Base-by-base conservation (phyloP, 2,329 filamentous ascomycete species). In the Dactylellina haptotyla region DNA sequence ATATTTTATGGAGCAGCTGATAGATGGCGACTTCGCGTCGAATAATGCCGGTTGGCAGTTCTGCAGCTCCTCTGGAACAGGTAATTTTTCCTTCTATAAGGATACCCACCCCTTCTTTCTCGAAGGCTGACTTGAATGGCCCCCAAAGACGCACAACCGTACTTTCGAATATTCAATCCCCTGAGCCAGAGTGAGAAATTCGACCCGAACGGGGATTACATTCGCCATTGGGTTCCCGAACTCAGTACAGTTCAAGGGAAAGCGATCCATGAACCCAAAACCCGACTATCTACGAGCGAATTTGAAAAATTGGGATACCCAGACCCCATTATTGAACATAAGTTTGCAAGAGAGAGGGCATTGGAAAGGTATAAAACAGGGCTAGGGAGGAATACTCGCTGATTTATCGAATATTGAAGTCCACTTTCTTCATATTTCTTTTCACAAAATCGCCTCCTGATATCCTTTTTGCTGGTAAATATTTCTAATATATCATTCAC, bases 151-250 rank as follows among this genome's bases (percentile, higher is more conserved):
- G 90, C 92, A 0, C 91, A 96, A 80, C 92, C 93, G 0, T 97
- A 96, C 79, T 97, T 97, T 75, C 86, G 92, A 4, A 90, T 97
- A 57, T 97, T 97, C 81, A 97, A 96, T 78, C 93, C 93, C 0
- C 80, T 92, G 46, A 82, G 91, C 16, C 93, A 97, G 82, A 92
- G 90, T 77, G 91, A 95, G 83, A 93, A 90, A 81, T 96, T 96
- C 77, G 93, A 97, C 79, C 83, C 85, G 0, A 83, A 89, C 0
- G 93, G 92, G 0, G 87, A 87, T 14, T 97, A 94, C 79, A 96
- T 97, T 64, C 85, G 90, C 37, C 87, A 87, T 70, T 97, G 92
- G 92, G 84, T 97, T 6, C 88, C 88, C 0, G 93, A 97, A 81
- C 82, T 97, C 72, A 84, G 81, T 25, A 84, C 81, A 0, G 81